Evolutionary conservation across 441 rosid genomes (phyloP), one percentile per base, ranked within the genome.

Genomic region (Adansonia gregorii): DNA sequence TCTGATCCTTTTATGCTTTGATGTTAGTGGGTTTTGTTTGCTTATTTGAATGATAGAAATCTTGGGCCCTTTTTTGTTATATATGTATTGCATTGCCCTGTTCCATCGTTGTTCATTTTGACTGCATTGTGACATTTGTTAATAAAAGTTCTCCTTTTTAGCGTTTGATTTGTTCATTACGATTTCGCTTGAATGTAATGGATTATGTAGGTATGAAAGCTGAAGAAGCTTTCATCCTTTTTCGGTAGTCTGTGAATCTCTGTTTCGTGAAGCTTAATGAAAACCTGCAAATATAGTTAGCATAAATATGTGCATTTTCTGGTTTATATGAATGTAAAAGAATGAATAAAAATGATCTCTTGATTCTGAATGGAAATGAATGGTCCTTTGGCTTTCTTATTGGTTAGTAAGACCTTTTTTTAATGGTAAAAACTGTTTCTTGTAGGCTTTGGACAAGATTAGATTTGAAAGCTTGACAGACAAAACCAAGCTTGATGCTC

Each of bases 391-490:
- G 43, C 43, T 27, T 39, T 39, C 4, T 22, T 60, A 39, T 6
- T 15, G 14, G 12, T 41, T 39, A 39, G 1, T 17, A 7, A 65
- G 5, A 60, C 24, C 22, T 20, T 45, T 14, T 46, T 46, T 64
- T 2, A 0, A 4, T 46, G 4, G 20, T 46, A 19, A 68, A 68
- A 46, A 20, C n/a, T 11, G 1, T 22, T 6, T 49, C 6, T 63
- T 8, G 46, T 65, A 90, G 94, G 94, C 94, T 19, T 79, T 90
- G 81, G 94, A 90, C 76, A 90, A 90, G 83, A 90, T 90, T 35
- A 79, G 94, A 11, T 90, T 90, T 55, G 94, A 90, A 82, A 82
- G 91, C 11, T 82, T 90, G 85, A 90, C 94, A 0, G 92, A 89
- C 39, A 87, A 89, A 82, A 87, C 89, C 86, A 90, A 90, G 83